Evolutionary conservation across 108 stramenopile genomes (phyloP), one percentile per base, ranked within the genome.

Genomic region (Pseudonitzschia multiseries): DNA sequence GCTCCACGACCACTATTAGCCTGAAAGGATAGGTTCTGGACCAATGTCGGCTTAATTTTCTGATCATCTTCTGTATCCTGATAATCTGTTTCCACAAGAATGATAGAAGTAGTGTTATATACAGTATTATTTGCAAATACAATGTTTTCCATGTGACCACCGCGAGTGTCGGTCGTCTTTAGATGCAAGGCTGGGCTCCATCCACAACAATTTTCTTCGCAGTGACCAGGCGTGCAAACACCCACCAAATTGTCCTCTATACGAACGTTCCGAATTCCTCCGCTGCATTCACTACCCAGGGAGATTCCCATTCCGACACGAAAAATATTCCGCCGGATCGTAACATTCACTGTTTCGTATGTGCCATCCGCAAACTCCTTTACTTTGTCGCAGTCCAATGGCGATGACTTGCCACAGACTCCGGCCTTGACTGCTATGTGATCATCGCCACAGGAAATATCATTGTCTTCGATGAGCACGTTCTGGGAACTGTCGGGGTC

Each of bases 361-460:
- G 14, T 44, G 0, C 70, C 69, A 48, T 48, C 62, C 15, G 21
- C 44, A 24, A 60, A 68, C 63, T 69, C 64, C 22, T 44, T 40
- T 46, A 27, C 43, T 26, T 40, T 21, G 14, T 51, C 53, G 31
- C 66, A 71, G 43, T 70, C 43, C 36, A 61, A 17, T 28, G 64
- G 43, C 31, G n/a, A n/a, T 2, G 63, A 54, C 36, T 60, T 69
- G 27, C 82, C 68, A 72, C 70, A 72, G 46, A 65, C 31, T 18
- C 82, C 82, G 1, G 79, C 61, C 69, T 80, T 79, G 48, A 83
- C 67, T 17, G 83, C 75, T 27, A 83, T 69, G 54, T 73, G 73
- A 61, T 83, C 83, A 66, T 83, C 83, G 8, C 83, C 83, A 46
- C 70, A 64, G n/a, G 32, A 40, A 21, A 77, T 51, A 65, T 56